Conservation (phyloP, 352 stramenopile species). For the Globisporangium cederbergense region DNA sequence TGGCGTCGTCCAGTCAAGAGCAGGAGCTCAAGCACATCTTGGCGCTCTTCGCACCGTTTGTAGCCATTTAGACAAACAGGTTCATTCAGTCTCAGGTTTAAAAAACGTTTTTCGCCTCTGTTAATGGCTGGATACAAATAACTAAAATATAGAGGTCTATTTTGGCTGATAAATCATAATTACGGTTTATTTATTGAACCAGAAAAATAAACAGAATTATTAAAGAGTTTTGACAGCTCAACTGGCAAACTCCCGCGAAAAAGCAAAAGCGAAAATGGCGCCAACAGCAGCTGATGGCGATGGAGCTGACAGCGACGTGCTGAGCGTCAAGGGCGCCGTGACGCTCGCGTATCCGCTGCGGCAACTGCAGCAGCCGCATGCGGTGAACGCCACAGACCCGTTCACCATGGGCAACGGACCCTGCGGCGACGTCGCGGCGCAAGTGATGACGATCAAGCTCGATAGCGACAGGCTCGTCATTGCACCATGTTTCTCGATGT, state of each 20-base stretch:
- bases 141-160: background rate
- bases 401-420: conserved; percentile 61
- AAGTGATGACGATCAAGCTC: conserved; percentile 48
- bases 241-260: background rate
- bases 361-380: conserved; percentile 16
- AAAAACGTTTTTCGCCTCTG: background rate
- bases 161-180: background rate
- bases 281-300: background rate
- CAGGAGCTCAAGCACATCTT: conserved; percentile 45
- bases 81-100: background rate
- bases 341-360: conserved; percentile 64
- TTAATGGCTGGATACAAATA: background rate
- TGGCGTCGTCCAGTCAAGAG: conserved; percentile 43
- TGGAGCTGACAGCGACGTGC: conserved; percentile 12
- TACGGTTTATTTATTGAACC: background rate
- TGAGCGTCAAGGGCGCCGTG: conserved; percentile 38
- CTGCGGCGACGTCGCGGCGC: conserved; percentile 47
- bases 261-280: conserved; percentile 10
- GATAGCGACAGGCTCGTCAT: conserved; percentile 26
- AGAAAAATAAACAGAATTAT: background rate
- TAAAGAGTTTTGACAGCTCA: background rate
- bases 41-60: conserved; percentile 35
- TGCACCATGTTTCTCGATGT: background rate
- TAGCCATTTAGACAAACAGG: conserved; percentile 2
- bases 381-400: conserved; percentile 3